These are phyloP conservation scores for Coemansia sp. DNA, from an alignment of 192 early-diverging fungal genomes.

Conservation along the genomic window DNA sequence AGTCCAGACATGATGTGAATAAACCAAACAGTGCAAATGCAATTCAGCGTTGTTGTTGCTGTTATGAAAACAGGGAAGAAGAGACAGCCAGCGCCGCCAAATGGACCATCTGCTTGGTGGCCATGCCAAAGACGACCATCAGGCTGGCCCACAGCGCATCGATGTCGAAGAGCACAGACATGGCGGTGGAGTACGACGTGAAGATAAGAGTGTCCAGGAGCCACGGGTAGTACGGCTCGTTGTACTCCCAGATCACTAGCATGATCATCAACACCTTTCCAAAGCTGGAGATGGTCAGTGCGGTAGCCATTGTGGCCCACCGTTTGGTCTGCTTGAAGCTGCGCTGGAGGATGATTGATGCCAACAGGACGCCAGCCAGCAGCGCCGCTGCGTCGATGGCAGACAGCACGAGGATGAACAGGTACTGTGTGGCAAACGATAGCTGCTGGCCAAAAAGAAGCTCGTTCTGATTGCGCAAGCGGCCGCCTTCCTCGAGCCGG, in stretches of 20 bases:
- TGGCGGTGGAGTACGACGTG: constrained; percentile 73
- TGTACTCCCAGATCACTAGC: constrained; percentile 93
- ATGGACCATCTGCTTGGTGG: constrained; percentile 49
- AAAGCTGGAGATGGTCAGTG: constrained; percentile 82
- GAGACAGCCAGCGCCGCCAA: constrained; percentile 16
- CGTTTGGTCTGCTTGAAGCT: constrained; percentile 23
- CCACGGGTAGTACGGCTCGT: constrained; percentile 80
- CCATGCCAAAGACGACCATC: constrained; percentile 41
- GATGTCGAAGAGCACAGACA: constrained; percentile 56
- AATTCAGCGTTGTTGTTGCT: background rate
- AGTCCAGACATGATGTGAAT: too few relatives aligned
- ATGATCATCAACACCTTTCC: constrained; percentile 85
- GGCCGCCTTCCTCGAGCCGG: constrained; percentile 72
- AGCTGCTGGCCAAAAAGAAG: constrained; percentile 65
- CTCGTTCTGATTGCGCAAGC: constrained; percentile 52
- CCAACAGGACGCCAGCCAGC: constrained; percentile 34
- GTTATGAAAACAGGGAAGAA: constrained; percentile 18
- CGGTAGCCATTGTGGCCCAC: constrained; percentile 56
- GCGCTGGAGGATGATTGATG: constrained; percentile 41
- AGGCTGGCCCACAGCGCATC: constrained; percentile 39
- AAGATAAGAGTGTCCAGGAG: constrained; percentile 75
- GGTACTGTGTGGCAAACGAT: constrained; percentile 69
- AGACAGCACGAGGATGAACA: constrained; percentile 69
- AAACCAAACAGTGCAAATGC: background rate
- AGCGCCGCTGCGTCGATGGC: constrained; percentile 59